These are phyloP conservation scores for Cryptococcus sp. DNA, from an alignment of 1,284 basidiomycete genomes.

Conservation along the genomic window DNA sequence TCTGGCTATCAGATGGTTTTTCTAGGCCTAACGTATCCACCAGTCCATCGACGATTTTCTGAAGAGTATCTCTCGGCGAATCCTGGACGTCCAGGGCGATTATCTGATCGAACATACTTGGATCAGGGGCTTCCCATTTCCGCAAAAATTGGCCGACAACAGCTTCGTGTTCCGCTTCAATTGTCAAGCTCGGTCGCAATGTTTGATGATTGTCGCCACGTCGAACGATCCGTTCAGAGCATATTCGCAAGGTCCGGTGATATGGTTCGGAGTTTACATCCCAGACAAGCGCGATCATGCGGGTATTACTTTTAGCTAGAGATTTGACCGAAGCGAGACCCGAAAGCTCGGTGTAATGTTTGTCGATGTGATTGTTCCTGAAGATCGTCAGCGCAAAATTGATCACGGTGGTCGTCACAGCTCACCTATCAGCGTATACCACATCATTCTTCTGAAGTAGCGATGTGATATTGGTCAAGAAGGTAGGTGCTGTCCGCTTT, in stretches of 20 bases:
- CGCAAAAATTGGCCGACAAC: conserved; percentile 76
- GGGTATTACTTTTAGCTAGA: conserved; percentile 48
- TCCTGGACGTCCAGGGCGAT: conserved; percentile 64
- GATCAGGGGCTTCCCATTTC: conserved; percentile 61
- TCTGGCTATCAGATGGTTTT: conserved; percentile 55
- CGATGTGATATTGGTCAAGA: conserved; percentile 68
- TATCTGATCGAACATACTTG: conserved; percentile 59
- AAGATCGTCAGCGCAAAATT: neutral
- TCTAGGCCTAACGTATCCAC: conserved; percentile 51
- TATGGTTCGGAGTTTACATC: conserved; percentile 55
- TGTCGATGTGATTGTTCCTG: conserved; percentile 80
- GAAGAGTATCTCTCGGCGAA: conserved; percentile 56
- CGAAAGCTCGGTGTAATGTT: conserved; percentile 68
- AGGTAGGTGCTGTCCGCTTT: conserved; percentile 72
- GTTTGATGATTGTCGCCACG: conserved; percentile 83
- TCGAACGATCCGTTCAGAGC: conserved; percentile 63
- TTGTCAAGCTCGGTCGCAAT: conserved; percentile 58
- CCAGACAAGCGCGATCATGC: conserved; percentile 77
- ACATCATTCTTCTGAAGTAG: conserved; percentile 64
- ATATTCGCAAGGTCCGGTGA: conserved; percentile 63
- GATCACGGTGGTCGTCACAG: neutral
- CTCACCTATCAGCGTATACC: conserved; percentile 84
- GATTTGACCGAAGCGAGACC: conserved; percentile 39
- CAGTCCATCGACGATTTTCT: conserved; percentile 59
- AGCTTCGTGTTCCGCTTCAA: conserved; percentile 64